phyloP scores from a whole-genome alignment of 78 protist genomes.

The Mastigamoeba balamuthi region DNA sequence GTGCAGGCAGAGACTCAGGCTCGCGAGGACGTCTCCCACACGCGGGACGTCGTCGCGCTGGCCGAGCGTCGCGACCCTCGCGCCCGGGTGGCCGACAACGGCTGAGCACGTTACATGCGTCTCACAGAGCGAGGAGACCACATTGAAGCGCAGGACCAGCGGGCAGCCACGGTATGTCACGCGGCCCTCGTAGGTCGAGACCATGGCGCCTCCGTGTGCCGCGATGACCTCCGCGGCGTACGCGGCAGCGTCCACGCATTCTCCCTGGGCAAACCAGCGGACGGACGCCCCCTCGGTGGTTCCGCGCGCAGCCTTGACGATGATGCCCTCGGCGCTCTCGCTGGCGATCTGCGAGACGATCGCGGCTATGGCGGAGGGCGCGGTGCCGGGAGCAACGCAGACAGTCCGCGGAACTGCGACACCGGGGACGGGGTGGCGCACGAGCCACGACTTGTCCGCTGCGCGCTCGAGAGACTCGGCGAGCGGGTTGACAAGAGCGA shows the following conservation, averaged over 20 bases:
- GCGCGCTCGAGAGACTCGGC: neutral
- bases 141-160: neutral
- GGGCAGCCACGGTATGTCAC: neutral
- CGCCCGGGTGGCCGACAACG: neutral
- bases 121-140: neutral
- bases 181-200: neutral
- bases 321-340: neutral
- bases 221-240: neutral
- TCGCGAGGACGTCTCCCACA: conserved; percentile 6
- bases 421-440: neutral
- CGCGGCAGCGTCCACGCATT: neutral
- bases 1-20: neutral
- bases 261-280: neutral
- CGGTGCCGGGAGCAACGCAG: too few relatives aligned
- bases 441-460: neutral
- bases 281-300: neutral
- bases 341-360: neutral
- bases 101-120: neutral
- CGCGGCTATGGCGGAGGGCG: too few relatives aligned
- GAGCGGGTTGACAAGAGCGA: neutral
- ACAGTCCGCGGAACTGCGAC: too few relatives aligned
- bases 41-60: too few relatives aligned
- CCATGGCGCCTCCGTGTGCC: neutral
- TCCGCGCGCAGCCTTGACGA: neutral
- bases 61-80: neutral